phyloP scores from a whole-genome alignment of 2,329 filamentous ascomycete genomes.

The Pyrenochaeta sp. region DNA sequence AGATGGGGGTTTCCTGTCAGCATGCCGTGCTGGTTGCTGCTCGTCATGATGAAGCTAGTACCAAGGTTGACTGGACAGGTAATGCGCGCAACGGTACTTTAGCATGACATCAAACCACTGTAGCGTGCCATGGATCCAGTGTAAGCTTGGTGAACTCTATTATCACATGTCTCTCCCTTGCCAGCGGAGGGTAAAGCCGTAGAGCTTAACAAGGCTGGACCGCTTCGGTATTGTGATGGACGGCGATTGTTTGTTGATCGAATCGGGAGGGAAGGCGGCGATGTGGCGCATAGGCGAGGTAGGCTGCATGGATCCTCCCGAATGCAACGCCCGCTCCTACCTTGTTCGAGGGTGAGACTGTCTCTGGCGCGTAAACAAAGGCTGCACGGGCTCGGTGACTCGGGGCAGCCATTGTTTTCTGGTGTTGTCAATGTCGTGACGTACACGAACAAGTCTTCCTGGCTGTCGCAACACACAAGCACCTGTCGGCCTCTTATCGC shows the following conservation, averaged over 20 bases:
- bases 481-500: constrained; percentile 10
- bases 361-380: constrained; percentile 16
- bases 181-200: too few species aligned
- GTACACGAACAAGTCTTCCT: not conserved
- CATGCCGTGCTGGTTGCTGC: too few species aligned
- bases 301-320: constrained; percentile 14
- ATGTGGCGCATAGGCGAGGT: not conserved
- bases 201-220: too few species aligned
- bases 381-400: constrained; percentile 7
- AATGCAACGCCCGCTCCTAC: constrained; percentile 1
- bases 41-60: too few species aligned
- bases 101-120: too few species aligned
- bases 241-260: not conserved
- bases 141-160: too few species aligned
- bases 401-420: not conserved
- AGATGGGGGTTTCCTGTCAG: too few species aligned
- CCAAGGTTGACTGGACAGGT: too few species aligned
- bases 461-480: not conserved
- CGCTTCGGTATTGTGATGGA: too few species aligned
- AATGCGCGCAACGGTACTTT: too few species aligned
- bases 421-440: not conserved
- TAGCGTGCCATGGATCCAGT: too few species aligned
- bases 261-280: constrained; percentile 5
- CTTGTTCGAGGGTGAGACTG: constrained; percentile 4
- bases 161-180: too few species aligned